phyloP scores from a whole-genome alignment of 176 grass and related monocot species.

The Ensete ventricosum region DNA sequence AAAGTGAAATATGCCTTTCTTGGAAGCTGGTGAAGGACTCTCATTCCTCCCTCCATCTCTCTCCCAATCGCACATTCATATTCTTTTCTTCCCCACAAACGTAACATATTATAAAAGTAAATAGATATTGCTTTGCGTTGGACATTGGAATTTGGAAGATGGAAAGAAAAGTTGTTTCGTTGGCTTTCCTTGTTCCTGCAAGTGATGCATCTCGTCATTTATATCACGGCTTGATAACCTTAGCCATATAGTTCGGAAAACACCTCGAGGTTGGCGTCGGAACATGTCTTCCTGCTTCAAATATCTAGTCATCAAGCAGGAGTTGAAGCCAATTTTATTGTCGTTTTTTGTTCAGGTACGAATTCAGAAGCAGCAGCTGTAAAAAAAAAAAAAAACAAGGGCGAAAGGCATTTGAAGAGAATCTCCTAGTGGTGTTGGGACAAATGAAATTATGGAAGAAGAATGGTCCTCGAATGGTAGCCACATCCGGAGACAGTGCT shows the following conservation, averaged over 20 bases:
- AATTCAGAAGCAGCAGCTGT: neutral
- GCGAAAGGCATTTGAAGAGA: neutral
- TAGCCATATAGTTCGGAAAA: no score
- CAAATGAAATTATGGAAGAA: constrained; percentile 7
- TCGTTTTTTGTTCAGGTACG: no score
- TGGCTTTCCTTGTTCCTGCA: neutral
- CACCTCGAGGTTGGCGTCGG: no score
- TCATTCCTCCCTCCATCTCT: neutral
- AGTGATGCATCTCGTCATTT: no score
- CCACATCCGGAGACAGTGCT: neutral
- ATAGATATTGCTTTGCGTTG: neutral
- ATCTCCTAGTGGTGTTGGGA: neutral
- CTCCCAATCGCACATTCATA: neutral
- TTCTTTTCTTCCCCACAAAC: neutral
- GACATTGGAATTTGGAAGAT: neutral
- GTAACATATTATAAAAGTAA: neutral
- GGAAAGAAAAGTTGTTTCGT: neutral
- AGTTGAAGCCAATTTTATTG: no score
- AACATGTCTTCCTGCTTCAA: no score
- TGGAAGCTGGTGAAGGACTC: neutral
- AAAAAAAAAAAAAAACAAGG: no score
- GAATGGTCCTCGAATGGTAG: neutral
- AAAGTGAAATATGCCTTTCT: neutral
- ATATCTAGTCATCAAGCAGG: no score
- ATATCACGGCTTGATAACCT: no score